phyloP scores from a whole-genome alignment of 805 yeast species.

The Sugiyamaella boreocaroliniensis region DNA sequence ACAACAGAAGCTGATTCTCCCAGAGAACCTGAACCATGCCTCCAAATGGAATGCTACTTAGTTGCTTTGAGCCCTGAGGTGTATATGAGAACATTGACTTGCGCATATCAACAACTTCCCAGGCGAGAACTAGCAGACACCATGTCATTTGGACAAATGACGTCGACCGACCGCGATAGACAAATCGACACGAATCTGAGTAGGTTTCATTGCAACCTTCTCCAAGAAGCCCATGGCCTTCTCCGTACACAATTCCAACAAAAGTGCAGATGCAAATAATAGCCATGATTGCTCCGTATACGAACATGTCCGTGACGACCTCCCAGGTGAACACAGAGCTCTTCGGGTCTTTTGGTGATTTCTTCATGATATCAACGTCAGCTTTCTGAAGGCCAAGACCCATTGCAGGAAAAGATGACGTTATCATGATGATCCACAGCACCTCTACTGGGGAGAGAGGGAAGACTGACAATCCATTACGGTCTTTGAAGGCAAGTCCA shows the following conservation, averaged over 20 bases:
- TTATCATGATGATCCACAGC: constrained; percentile 70
- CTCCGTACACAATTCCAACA: constrained; percentile 58
- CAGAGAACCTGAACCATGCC: constrained; percentile 46
- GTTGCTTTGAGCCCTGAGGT: constrained; percentile 36
- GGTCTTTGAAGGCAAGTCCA: constrained; percentile 66
- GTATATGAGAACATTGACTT: constrained; percentile 63
- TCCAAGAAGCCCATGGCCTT: constrained; percentile 62
- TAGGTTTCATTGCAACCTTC: constrained; percentile 50
- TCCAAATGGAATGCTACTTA: not conserved
- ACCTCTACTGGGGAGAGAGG: constrained; percentile 77
- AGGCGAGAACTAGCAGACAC: constrained; percentile 74
- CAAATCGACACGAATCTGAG: constrained; percentile 47
- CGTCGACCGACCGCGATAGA: constrained; percentile 69
- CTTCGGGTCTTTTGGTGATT: constrained; percentile 54
- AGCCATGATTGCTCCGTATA: constrained; percentile 72
- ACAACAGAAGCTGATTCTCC: constrained; percentile 69
- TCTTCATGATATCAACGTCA: constrained; percentile 53
- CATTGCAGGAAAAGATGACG: constrained; percentile 81
- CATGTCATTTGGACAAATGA: constrained; percentile 80
- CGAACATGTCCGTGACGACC: constrained; percentile 59
- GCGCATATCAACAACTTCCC: constrained; percentile 74
- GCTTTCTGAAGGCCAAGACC: constrained; percentile 69
- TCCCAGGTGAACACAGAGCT: constrained; percentile 59
- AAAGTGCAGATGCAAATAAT: constrained; percentile 60
- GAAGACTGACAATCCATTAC: constrained; percentile 62